Evolutionary conservation across 2,329 filamentous ascomycete species (phyloP).

Genomic region (Curvularia hawaiiensis): DNA sequence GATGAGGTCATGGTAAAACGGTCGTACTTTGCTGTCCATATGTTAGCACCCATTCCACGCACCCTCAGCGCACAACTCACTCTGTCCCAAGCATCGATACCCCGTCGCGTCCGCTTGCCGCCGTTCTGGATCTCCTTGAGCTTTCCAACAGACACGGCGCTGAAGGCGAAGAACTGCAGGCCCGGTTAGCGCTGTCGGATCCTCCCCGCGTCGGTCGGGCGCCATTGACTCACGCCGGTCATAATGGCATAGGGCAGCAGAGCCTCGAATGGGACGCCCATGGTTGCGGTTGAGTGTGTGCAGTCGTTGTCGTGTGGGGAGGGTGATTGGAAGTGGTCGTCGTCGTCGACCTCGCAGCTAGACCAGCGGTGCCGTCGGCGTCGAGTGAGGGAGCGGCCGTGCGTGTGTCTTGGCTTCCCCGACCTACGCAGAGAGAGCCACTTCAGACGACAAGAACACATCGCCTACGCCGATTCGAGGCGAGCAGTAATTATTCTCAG

Average conservation of each 20-base stretch:
- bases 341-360: constrained; percentile 14
- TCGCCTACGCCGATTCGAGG: constrained; percentile 35
- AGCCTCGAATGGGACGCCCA: constrained; percentile 71
- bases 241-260: constrained; percentile 69
- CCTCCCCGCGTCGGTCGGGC: constrained; percentile 13
- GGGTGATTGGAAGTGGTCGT: constrained; percentile 17
- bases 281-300: constrained; percentile 47
- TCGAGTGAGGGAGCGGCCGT: constrained; percentile 20
- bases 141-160: constrained; percentile 62
- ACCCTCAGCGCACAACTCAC: constrained; percentile 50
- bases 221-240: constrained; percentile 57
- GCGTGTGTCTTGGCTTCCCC: constrained; percentile 22
- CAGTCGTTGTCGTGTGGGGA: constrained; percentile 28
- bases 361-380: constrained; percentile 24
- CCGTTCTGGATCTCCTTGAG: constrained; percentile 66
- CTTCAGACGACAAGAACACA: constrained; percentile 35
- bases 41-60: constrained; percentile 48
- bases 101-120: constrained; percentile 65
- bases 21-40: constrained; percentile 59
- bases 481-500: constrained; percentile 32
- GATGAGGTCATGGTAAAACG: constrained; percentile 37
- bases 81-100: constrained; percentile 67
- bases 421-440: constrained; percentile 33
- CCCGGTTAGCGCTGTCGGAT: constrained; percentile 24
- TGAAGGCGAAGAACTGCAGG: constrained; percentile 64